Base-by-base conservation (phyloP, 768 basidiomycete genomes). In the Pleurotus giganteus region DNA sequence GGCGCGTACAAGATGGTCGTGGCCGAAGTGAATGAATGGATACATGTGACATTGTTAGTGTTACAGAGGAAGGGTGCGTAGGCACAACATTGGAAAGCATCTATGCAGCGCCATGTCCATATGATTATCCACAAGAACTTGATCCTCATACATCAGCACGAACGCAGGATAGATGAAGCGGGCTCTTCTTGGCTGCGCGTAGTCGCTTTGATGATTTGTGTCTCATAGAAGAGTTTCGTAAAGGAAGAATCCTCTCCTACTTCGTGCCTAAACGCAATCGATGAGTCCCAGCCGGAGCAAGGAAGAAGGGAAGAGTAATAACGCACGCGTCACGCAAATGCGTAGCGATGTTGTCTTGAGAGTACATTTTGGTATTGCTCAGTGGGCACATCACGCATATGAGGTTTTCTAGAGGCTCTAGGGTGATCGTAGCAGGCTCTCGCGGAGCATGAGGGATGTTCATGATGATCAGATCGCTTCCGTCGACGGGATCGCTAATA, bases 351-450 rank as follows among this genome's bases (percentile, higher is more conserved):
- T 51, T 51, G n/a, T 15, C 29, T 36, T 31, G 49, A 34, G 49
- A 51, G 34, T 51, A 37, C 13, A 36, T 23, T 13, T 24, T 51
- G 12, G 49, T 27, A n/a, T 51, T 32, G 19, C 29, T 34, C 19
- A 51, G 19, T 4, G 49, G 49, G 24, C 49, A 51, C 49, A 51
- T 51, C n/a, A 51, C 49, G 34, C 49, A 51, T 4, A 51, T 26
- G 32, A 51, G 34, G 49, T 51, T 51, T 24, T 51, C 34, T 19
- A 51, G 21, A 5, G 49, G 49, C 34, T 51, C 49, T n/a, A 51
- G 32, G 34, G 17, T 51, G 19, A 51, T 51, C 11, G 34, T 32
- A 23, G 37, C 49, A 7, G 49, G 49, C 34, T 51, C 34, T 23
- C 49, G 31, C 11, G 49, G 49, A 21, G 19, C 19, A 36, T 26